Evolutionary conservation across 176 grass and related monocot species (phyloP), one percentile per base, ranked within the genome.

Genomic region (Zea mays): DNA sequence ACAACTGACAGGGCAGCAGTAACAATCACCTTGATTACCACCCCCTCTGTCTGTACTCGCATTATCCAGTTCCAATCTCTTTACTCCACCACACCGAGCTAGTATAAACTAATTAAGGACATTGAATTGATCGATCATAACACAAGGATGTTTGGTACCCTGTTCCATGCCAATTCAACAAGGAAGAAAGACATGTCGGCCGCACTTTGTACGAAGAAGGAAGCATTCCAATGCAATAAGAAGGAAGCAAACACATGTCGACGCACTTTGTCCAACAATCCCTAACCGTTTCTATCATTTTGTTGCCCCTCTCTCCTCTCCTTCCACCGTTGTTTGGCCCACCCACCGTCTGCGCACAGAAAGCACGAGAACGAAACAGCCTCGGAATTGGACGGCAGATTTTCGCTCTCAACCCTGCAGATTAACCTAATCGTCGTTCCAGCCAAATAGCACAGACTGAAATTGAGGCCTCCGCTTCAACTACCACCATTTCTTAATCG

Each of bases 281-380:
- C 27, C 27, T 27, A 27, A 27, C 27, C 27, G 27, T 27, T 27
- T 27, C 27, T 27, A 27, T 27, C 27, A 27, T 27, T 27, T 27
- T 27, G 27, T 27, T 27, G 27, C 27, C 27, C 27, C 27, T 27
- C 27, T 27, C 27, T 27, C 27, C 27, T 27, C 27, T 27, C 27
- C 27, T 27, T 27, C 27, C 27, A 27, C 27, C 27, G 27, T 27
- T 27, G 27, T 27, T 1, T 27, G 27, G 27, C 27, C 27, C 27
- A 27, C 27, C 27, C 27, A 27, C 27, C 27, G 27, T 27, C 27
- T 27, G 27, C 1, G 27, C 27, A 27, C 27, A 27, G 27, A 27
- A 27, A 72, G 69, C 21, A 45, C 21, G 69, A 51, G 86, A 88
- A 79, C 45, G 86, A 88, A 79, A 27, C 50, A 72, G 75, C 69